Conservation (phyloP, 2,329 filamentous ascomycete species). For the Tympanopsis confertula region DNA sequence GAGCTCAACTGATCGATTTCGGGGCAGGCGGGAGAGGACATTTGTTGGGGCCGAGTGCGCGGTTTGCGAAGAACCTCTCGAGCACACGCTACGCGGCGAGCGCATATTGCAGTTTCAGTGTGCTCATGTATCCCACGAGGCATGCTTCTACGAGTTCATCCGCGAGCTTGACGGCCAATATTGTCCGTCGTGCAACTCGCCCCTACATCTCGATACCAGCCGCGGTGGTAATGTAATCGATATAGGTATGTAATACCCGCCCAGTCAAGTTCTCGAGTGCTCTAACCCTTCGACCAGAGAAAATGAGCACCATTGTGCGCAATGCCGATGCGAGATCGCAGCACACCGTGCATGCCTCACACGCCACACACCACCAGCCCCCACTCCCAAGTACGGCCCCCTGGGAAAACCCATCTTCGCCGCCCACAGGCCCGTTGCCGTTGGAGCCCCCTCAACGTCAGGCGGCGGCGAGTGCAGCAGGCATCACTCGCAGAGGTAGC, state of each 20-base stretch:
- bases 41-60: constrained; percentile 92
- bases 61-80: constrained; percentile 90
- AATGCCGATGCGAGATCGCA: constrained; percentile 43
- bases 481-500: background rate
- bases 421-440: background rate
- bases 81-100: constrained; percentile 89
- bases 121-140: constrained; percentile 92
- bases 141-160: constrained; percentile 98
- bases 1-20: constrained; percentile 65
- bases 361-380: background rate
- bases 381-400: background rate
- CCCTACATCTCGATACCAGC: constrained; percentile 82
- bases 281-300: constrained; percentile 48
- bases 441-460: background rate
- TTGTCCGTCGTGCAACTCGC: constrained; percentile 86
- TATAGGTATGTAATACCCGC: constrained; percentile 56
- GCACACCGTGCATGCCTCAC: constrained; percentile 13
- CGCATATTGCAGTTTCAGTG: constrained; percentile 92
- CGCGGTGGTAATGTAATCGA: constrained; percentile 86
- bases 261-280: constrained; percentile 8
- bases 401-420: background rate
- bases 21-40: constrained; percentile 77
- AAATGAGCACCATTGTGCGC: constrained; percentile 85
- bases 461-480: background rate
- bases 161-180: constrained; percentile 87